Base-by-base conservation (phyloP, 306 rosid species). In the Echinosophora koreensis region DNA sequence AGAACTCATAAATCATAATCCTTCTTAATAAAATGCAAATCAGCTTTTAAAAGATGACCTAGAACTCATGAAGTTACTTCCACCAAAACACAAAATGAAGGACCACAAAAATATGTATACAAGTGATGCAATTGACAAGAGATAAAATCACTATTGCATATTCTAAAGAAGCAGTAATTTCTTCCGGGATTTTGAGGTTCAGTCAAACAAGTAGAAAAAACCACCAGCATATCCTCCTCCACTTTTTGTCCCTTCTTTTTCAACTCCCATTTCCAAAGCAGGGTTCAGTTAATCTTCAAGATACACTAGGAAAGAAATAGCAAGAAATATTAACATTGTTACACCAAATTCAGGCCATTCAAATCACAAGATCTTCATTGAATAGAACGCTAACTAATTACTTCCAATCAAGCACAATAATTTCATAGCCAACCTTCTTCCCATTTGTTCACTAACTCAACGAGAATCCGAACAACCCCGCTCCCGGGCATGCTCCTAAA, bases 181-280 rank as follows among this genome's bases (percentile, higher is more conserved):
- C 84, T 95, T 95, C 4, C 96, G 89, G 8, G 97, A 89, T 82
- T 95, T 95, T 39, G 97, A 80, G 51, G 78, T 90, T 97, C 98
- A 95, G 79, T 95, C 97, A 73, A 95, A 95, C 83, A 95, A 82
- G 44, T 95, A 94, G 68, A 95, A 88, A 76, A 95, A 90, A 38
- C 97, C 88, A 55, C 98, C 96, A 41, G 77, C 93, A 67, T 91
- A 85, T 71, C 93, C 85, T 71, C 90, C 89, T 67, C 92, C 93
- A 79, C 71, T 73, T 86, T 77, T 92, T 7, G 74, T 77, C 82
- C 91, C 90, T 56, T 92, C 97, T 79, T 74, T 92, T 83, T 90
- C 97, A 67, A 80, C 77, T 67, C 97, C 97, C 98, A 94, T 94
- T 77, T 84, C 83, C 38, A 62, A 86, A 49, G 80, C 71, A 79